Evolutionary conservation across 2,329 filamentous ascomycete species (phyloP).

Genomic region (Trichoderma guizhouense): DNA sequence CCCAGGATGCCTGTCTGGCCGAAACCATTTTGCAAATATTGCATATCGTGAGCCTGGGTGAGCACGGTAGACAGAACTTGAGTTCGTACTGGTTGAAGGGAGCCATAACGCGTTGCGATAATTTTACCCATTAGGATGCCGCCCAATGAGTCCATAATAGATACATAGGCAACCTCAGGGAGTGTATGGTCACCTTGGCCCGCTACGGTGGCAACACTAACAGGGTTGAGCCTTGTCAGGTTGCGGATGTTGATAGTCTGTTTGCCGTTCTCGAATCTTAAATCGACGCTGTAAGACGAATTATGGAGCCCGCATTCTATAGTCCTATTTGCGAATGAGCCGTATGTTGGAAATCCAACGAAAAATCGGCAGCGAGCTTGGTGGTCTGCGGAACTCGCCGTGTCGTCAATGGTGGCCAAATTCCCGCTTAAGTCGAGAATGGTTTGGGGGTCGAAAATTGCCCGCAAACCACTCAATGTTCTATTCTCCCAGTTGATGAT

Average conservation of each 20-base stretch:
- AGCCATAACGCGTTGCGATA: not conserved
- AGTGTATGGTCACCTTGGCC: not conserved
- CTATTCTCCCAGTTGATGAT: not conserved
- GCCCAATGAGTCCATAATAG: not conserved
- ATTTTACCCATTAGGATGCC: not conserved
- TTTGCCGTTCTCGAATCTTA: not conserved
- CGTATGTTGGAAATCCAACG: not conserved
- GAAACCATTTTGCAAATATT: not conserved
- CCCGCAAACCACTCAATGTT: not conserved
- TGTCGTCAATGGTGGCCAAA: not conserved
- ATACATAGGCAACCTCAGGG: not conserved
- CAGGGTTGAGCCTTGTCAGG: not conserved
- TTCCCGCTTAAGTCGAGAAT: not conserved
- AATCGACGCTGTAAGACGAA: not conserved
- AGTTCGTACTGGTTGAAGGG: not conserved
- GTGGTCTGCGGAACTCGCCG: not conserved
- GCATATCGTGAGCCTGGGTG: not conserved
- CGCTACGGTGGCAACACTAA: not conserved
- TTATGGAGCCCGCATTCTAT: not conserved
- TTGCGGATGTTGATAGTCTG: not conserved
- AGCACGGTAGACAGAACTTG: not conserved
- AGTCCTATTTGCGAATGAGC: not conserved
- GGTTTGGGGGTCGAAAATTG: not conserved
- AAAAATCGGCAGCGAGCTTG: not conserved
- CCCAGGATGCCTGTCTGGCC: not conserved